Base-by-base conservation (phyloP, 1,284 basidiomycete species). In the Trichosporon sp. region DNA sequence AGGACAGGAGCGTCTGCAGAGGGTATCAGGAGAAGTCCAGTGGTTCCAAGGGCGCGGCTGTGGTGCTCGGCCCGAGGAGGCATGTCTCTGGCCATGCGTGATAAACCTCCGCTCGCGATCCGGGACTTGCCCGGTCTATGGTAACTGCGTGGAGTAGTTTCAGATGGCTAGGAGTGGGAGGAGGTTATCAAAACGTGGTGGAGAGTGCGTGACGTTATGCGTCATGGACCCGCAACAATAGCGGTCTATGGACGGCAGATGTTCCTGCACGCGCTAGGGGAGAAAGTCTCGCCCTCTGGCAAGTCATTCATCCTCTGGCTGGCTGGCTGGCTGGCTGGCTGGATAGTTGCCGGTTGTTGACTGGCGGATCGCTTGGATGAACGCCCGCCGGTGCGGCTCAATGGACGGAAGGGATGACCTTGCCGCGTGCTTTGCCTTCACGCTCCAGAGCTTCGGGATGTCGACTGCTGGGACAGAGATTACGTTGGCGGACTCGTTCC, bases 401-500 rank as follows among this genome's bases (percentile, higher is more conserved):
- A 19, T 44, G 19, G 37, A 11, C 49, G 25, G n/a, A 11, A 37
- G 14, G 14, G 25, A 13, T 29, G 27, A 27, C 4, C 23, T 16
- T 25, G 49, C 5, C 13, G 3, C 49, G 13, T 49, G 46, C 21
- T 19, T 4, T 23, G 46, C 9, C 49, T 29, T 14, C 27, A 16
- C 13, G 27, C 49, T 52, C 49, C 49, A 29, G 14, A 52, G 49
- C 49, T 52, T 27, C 29, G 27, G 49, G 49, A 52, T 52, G 49
- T 52, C 14, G 49, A 52, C 49, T 52, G 49, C 49, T 52, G 49
- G 49, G 49, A 52, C 49, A 52, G 49, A 27, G 49, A 52, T 52
- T 52, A 52, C 49, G 49, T 52, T 52, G 49, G 25, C 49, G 49
- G 49, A 52, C 25, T 27, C 49, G 49, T 52, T 52, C 49, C 49